Conservation (phyloP, 163 green algal genomes). For the Botryococcus braunii region DNA sequence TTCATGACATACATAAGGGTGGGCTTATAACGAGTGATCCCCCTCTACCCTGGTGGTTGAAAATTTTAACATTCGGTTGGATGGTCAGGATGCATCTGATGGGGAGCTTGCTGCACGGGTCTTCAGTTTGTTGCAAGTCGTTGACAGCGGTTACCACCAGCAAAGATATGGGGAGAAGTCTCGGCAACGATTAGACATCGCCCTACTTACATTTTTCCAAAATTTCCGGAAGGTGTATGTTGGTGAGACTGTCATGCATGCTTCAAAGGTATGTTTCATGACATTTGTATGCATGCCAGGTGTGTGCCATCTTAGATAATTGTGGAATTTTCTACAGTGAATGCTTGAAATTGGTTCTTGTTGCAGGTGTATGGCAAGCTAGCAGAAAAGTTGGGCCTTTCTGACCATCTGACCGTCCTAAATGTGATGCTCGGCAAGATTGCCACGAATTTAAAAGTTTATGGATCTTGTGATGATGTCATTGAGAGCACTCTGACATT, state of each 20-base stretch:
- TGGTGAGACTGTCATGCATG: conserved; percentile 87
- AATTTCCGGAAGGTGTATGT: conserved; percentile 95
- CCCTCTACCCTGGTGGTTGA: too few relatives aligned
- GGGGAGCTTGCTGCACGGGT: conserved; percentile 80
- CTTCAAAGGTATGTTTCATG: conserved; percentile 56
- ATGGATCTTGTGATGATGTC: conserved; percentile 70
- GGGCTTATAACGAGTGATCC: too few relatives aligned
- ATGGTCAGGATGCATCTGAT: conserved; percentile 78
- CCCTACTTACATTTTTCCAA: conserved; percentile 90
- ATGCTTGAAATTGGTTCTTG: too few relatives aligned
- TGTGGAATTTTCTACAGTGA: neutral
- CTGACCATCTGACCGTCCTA: conserved; percentile 80
- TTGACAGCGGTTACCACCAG: conserved; percentile 46
- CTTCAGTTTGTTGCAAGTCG: conserved; percentile 68
- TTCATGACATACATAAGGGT: too few relatives aligned
- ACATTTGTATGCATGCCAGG: neutral
- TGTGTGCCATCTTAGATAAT: neutral
- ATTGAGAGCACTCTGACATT: conserved; percentile 79
- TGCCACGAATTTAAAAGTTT: conserved; percentile 80
- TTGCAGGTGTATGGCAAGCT: conserved; percentile 70
- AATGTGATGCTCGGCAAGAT: conserved; percentile 86
- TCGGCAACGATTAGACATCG: conserved; percentile 84
- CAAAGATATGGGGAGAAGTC: conserved; percentile 63
- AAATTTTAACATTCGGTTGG: too few relatives aligned
- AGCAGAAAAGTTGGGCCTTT: conserved; percentile 65